Conservation (phyloP, 345 rosid genomes). For the Raphanus raphanistrum region DNA sequence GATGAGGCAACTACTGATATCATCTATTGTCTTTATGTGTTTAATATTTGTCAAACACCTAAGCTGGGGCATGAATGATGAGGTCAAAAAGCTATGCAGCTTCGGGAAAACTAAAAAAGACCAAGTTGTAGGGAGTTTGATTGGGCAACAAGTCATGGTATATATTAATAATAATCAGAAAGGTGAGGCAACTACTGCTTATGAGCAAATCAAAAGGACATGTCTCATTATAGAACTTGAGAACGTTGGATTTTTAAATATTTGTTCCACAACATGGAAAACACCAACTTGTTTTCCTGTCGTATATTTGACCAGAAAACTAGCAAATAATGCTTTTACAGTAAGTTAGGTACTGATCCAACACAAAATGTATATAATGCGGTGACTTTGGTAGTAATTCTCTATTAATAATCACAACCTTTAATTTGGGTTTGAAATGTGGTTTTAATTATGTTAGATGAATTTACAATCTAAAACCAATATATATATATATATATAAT, state of each 20-base stretch:
- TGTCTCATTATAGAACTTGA: constrained; percentile 3
- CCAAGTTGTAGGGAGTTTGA: background rate
- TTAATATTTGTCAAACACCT: constrained; percentile 5
- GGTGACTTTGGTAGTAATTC: background rate
- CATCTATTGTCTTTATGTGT: background rate
- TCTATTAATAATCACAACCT: background rate
- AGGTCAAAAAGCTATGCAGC: background rate
- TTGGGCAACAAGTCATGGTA: constrained; percentile 23
- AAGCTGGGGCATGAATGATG: constrained; percentile 3
- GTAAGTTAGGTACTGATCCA: background rate
- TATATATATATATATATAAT: too few relatives aligned
- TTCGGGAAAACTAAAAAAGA: background rate
- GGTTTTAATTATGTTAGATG: background rate
- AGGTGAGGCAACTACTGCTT: constrained; percentile 26
- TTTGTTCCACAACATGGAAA: constrained; percentile 3
- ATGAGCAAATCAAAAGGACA: constrained; percentile 4
- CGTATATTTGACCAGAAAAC: background rate
- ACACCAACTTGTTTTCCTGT: background rate
- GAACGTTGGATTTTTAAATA: background rate
- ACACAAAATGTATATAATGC: background rate
- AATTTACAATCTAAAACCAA: too few relatives aligned
- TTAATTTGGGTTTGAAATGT: background rate
- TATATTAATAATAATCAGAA: background rate
- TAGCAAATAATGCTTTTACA: background rate
- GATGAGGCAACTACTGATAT: background rate